Conservation (phyloP, 768 basidiomycete genomes). For the Tephrocybe sp. region DNA sequence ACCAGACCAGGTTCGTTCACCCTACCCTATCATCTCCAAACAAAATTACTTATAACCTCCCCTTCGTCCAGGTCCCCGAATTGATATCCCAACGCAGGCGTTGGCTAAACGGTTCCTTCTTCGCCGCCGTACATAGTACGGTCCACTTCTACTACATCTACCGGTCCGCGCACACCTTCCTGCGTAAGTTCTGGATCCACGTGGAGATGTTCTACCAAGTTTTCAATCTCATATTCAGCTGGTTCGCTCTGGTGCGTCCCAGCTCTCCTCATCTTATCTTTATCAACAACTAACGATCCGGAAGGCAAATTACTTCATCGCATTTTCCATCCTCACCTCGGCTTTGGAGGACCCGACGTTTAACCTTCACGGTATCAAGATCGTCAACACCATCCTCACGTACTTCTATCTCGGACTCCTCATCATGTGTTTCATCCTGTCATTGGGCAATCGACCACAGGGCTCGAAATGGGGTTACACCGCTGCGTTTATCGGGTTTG, state of each 20-base stretch:
- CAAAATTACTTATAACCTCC: background rate
- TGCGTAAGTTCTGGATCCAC: constrained; percentile 93
- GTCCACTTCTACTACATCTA: constrained; percentile 96
- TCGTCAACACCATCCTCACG: constrained; percentile 75
- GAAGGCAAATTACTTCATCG: constrained; percentile 89
- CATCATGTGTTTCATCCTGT: constrained; percentile 83
- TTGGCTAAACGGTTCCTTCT: constrained; percentile 99
- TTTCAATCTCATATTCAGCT: constrained; percentile 90
- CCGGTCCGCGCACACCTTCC: constrained; percentile 78
- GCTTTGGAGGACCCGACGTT: constrained; percentile 54
- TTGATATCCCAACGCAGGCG: constrained; percentile 92
- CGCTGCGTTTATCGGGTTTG: constrained; percentile 83
- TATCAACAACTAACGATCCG: background rate
- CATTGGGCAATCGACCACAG: constrained; percentile 90
- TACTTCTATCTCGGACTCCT: constrained; percentile 90
- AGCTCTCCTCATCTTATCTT: background rate
- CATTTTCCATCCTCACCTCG: constrained; percentile 71
- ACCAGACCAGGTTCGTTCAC: constrained; percentile 70
- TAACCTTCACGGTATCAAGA: constrained; percentile 59
- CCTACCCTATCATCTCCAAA: background rate
- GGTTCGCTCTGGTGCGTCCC: constrained; percentile 74
- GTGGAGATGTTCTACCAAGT: constrained; percentile 90
- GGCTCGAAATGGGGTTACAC: constrained; percentile 90
- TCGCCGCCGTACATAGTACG: constrained; percentile 90
- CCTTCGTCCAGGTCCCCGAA: constrained; percentile 69